These are phyloP conservation scores for Aristolochia contorta DNA, from an alignment of 164 flowering plant species.

Conservation along the genomic window DNA sequence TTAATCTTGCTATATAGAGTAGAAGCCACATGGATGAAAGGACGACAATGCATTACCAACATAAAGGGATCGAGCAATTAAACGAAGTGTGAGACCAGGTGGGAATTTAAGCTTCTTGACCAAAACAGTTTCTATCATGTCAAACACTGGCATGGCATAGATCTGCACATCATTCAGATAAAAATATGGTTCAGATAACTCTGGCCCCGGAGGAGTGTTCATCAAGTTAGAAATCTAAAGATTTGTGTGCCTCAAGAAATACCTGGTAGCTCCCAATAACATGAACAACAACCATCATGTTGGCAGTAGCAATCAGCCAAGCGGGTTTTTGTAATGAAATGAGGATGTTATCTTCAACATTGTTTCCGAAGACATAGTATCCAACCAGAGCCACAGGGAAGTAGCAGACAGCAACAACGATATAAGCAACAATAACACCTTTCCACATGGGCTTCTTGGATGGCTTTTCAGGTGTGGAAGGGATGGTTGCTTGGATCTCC, in stretches of 20 bases:
- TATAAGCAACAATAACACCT: slow-evolving; percentile 42
- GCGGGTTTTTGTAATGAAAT: slow-evolving; percentile 37
- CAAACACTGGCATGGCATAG: slow-evolving; percentile 59
- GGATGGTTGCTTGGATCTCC: slow-evolving; percentile 69
- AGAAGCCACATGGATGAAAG: neutral
- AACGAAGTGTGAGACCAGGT: slow-evolving; percentile 36
- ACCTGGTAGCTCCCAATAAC: slow-evolving; percentile 66
- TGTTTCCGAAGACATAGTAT: slow-evolving; percentile 39
- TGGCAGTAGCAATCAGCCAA: slow-evolving; percentile 53
- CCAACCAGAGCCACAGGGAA: slow-evolving; percentile 56
- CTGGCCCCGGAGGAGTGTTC: neutral
- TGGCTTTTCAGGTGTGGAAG: slow-evolving; percentile 55
- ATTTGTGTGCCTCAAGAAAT: neutral
- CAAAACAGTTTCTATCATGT: slow-evolving; percentile 49
- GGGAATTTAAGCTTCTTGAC: slow-evolving; percentile 35
- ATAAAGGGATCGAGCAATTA: slow-evolving; percentile 32
- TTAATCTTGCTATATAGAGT: neutral
- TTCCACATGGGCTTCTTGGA: slow-evolving; percentile 65
- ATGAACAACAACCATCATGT: slow-evolving; percentile 50
- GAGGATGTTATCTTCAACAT: slow-evolving; percentile 47
- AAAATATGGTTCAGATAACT: neutral
- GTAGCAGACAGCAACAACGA: slow-evolving; percentile 39
- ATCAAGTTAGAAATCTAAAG: neutral
- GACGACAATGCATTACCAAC: slow-evolving; percentile 32
- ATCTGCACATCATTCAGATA: slow-evolving; percentile 18